These are phyloP conservation scores for Aspergillus piperis DNA, from an alignment of 2,329 filamentous ascomycete species.

Conservation along the genomic window DNA sequence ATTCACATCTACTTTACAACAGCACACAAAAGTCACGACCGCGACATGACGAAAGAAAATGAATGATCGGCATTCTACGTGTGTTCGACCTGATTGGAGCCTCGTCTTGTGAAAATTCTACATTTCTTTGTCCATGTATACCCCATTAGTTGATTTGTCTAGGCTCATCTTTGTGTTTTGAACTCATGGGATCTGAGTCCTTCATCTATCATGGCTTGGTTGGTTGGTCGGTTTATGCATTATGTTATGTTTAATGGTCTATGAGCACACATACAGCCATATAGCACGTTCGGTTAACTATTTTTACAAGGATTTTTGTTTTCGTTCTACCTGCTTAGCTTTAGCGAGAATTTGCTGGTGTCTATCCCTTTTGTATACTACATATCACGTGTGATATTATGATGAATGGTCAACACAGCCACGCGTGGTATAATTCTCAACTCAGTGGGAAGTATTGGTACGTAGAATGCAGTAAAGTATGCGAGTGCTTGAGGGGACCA, in stretches of 20 bases:
- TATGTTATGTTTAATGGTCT: background rate
- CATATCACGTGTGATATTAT: too few relatives aligned
- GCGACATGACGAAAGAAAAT: background rate
- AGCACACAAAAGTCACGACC: background rate
- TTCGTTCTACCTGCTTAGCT: background rate
- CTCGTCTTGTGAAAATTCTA: background rate
- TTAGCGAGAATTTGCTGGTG: too few relatives aligned
- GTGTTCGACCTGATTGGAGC: background rate
- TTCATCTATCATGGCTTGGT: background rate
- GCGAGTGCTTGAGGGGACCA: too few relatives aligned
- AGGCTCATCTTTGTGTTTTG: background rate
- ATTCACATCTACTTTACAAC: background rate
- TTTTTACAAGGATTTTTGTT: background rate
- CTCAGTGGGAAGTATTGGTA: too few relatives aligned
- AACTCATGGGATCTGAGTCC: background rate
- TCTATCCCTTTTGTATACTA: too few relatives aligned
- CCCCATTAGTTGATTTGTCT: constrained; percentile 4
- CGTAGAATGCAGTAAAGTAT: too few relatives aligned
- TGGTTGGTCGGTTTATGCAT: too few relatives aligned
- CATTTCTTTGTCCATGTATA: background rate
- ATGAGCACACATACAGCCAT: constrained; percentile 2
- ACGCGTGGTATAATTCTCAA: too few relatives aligned
- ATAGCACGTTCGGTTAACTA: constrained; percentile 25
- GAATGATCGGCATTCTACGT: background rate
- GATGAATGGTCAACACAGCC: too few relatives aligned